Evolutionary conservation across 2,329 filamentous ascomycete species (phyloP).

Genomic region (Fusarium sublunatum): DNA sequence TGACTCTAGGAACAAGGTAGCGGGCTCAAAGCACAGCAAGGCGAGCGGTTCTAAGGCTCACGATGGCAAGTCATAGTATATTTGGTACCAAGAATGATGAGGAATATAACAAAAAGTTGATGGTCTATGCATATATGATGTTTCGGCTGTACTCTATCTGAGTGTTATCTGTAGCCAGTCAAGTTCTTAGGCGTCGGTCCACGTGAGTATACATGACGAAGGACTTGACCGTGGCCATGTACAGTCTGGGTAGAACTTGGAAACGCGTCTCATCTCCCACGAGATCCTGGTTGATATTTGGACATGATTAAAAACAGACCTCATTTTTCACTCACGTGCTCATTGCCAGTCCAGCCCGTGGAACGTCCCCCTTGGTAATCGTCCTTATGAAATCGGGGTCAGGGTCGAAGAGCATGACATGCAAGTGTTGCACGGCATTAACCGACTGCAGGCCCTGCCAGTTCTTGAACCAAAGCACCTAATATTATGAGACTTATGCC

Average conservation of each 20-base stretch:
- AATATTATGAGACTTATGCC: conserved; percentile 10
- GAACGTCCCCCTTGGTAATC: conserved; percentile 80
- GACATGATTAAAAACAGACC: too few species aligned
- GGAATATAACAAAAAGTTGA: not conserved
- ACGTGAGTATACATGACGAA: conserved; percentile 11
- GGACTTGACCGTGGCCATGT: conserved; percentile 6
- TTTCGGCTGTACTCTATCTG: not conserved
- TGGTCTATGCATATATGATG: conserved; percentile 1
- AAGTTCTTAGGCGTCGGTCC: conserved; percentile 1
- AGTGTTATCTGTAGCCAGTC: conserved; percentile 1
- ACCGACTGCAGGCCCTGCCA: conserved; percentile 88
- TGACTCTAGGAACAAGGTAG: conserved; percentile 22
- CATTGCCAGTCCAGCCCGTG: conserved; percentile 63
- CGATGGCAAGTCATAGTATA: conserved; percentile 6
- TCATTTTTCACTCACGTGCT: conserved; percentile 3
- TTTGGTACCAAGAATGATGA: not conserved
- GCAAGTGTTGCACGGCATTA: conserved; percentile 90
- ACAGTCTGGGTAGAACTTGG: not conserved
- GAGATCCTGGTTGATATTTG: not conserved
- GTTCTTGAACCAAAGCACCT: conserved; percentile 72
- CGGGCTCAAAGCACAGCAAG: not conserved
- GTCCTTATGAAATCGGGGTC: conserved; percentile 74
- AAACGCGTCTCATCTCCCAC: not conserved
- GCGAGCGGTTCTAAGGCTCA: not conserved
- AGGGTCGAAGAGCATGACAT: conserved; percentile 88